Evolutionary conservation across 1,139 yeast genomes (phyloP).

Genomic region (Diutina ranongensis): DNA sequence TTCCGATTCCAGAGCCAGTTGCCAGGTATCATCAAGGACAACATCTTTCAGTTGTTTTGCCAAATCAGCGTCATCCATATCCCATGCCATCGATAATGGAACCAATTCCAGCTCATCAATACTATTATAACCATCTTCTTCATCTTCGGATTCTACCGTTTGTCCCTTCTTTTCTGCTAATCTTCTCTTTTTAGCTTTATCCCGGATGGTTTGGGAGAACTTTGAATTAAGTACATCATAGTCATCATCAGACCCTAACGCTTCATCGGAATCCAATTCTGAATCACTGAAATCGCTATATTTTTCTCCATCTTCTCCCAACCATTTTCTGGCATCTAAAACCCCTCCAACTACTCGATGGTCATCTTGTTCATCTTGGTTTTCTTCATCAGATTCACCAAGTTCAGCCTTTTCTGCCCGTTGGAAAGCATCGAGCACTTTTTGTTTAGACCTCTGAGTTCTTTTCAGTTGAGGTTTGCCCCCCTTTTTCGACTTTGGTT

Average conservation of each 20-base stretch:
- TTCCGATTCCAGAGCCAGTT: slow-evolving; percentile 14
- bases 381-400: slow-evolving; percentile 9
- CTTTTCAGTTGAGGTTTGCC: background rate
- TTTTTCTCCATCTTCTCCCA: slow-evolving; percentile 12
- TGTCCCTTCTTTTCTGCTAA: slow-evolving; percentile 11
- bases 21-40: slow-evolving; percentile 34
- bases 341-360: background rate
- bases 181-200: slow-evolving; percentile 21
- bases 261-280: slow-evolving; percentile 68
- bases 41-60: slow-evolving; percentile 17
- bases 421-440: slow-evolving; percentile 34
- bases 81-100: slow-evolving; percentile 83
- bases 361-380: slow-evolving; percentile 6
- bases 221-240: slow-evolving; percentile 53
- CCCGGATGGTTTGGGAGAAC: slow-evolving; percentile 59
- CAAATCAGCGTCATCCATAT: slow-evolving; percentile 50
- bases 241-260: slow-evolving; percentile 67
- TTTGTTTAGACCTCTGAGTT: slow-evolving; percentile 9
- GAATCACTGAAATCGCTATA: slow-evolving; percentile 39
- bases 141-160: slow-evolving; percentile 17
- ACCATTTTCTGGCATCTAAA: background rate
- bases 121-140: slow-evolving; percentile 35
- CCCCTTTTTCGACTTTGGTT: background rate
- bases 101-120: slow-evolving; percentile 66
- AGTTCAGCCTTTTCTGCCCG: slow-evolving; percentile 29